These are phyloP conservation scores for Boeremia lycopersici DNA, from an alignment of 2,329 filamentous ascomycete genomes.

Conservation along the genomic window DNA sequence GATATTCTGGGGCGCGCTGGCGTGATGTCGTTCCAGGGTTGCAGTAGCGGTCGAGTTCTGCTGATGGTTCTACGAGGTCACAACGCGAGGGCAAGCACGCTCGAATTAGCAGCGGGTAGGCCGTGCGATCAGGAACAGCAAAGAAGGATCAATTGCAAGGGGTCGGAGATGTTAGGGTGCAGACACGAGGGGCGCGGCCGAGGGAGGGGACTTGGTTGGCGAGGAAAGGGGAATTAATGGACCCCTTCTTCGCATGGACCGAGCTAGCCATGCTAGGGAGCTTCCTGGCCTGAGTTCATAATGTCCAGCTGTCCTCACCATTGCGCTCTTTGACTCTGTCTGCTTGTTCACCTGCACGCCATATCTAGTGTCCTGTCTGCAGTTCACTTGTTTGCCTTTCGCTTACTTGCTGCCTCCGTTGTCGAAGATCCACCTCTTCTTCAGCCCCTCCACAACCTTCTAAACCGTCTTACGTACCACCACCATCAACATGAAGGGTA, in stretches of 20 bases:
- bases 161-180: conserved; percentile 20
- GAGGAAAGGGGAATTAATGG: conserved; percentile 26
- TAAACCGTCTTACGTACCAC: conserved; percentile 11
- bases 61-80: conserved; percentile 28
- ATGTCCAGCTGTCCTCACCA: conserved; percentile 34
- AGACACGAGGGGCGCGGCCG: conserved; percentile 23
- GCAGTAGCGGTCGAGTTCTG: conserved; percentile 21
- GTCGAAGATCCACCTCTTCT: conserved; percentile 25
- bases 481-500: conserved; percentile 50
- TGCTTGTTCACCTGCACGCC: conserved; percentile 18
- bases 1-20: conserved; percentile 16
- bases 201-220: conserved; percentile 19
- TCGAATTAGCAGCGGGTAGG: conserved; percentile 36
- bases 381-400: conserved; percentile 13
- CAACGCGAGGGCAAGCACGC: conserved; percentile 17
- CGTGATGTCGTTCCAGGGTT: conserved; percentile 31
- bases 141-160: conserved; percentile 25
- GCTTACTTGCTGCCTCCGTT: conserved; percentile 16
- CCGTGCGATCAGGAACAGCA: conserved; percentile 26
- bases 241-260: conserved; percentile 20
- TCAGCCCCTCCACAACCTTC: conserved; percentile 15
- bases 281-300: conserved; percentile 19
- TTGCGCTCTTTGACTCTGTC: conserved; percentile 27
- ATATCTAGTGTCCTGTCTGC: conserved; percentile 6
- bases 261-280: conserved; percentile 33